Percentiles rank a stretch among this genome's conserved stretches.
Evolutionary conservation across 768 basidiomycete genomes (phyloP).

Genomic region (Amanita thiersii): DNA sequence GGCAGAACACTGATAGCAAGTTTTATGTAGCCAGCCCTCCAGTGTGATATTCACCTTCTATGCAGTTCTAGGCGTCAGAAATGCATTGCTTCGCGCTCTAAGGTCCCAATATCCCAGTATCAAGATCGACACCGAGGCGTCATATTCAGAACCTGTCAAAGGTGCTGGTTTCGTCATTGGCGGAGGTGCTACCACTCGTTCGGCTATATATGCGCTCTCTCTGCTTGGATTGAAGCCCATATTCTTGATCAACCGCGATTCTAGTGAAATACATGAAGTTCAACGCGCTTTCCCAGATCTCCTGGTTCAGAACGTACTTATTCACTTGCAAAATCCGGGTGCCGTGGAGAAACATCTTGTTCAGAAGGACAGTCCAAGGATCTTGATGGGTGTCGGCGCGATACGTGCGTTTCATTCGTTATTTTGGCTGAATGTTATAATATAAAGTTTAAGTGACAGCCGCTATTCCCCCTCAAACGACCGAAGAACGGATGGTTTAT

Average conservation of each 20-base stretch:
- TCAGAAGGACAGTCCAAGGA: too few species aligned
- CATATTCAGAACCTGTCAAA: constrained; percentile 11
- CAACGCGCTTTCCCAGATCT: too few species aligned
- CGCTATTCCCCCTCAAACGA: too few species aligned
- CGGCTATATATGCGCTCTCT: constrained; percentile 29
- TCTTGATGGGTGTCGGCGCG: too few species aligned
- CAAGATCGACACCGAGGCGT: constrained; percentile 14
- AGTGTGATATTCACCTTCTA: background rate
- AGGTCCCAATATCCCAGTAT: constrained; percentile 16
- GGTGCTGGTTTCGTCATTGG: constrained; percentile 27
- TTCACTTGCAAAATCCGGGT: too few species aligned
- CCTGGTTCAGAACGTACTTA: too few species aligned
- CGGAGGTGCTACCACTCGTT: constrained; percentile 30
- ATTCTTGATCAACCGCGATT: constrained; percentile 23
- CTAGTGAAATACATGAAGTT: constrained; percentile 21
- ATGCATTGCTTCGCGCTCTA: constrained; percentile 22
- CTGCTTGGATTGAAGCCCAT: constrained; percentile 52
- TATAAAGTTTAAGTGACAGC: too few species aligned
- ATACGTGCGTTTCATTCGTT: too few species aligned
- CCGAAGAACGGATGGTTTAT: too few species aligned
- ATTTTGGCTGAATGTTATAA: too few species aligned
- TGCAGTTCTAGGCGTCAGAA: constrained; percentile 24
- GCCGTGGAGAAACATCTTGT: too few species aligned
- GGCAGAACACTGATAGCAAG: constrained; percentile 28
- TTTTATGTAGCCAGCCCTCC: background rate